Evolutionary conservation across 2,329 filamentous ascomycete genomes (phyloP).

Genomic region (Fusarium mangiferae): DNA sequence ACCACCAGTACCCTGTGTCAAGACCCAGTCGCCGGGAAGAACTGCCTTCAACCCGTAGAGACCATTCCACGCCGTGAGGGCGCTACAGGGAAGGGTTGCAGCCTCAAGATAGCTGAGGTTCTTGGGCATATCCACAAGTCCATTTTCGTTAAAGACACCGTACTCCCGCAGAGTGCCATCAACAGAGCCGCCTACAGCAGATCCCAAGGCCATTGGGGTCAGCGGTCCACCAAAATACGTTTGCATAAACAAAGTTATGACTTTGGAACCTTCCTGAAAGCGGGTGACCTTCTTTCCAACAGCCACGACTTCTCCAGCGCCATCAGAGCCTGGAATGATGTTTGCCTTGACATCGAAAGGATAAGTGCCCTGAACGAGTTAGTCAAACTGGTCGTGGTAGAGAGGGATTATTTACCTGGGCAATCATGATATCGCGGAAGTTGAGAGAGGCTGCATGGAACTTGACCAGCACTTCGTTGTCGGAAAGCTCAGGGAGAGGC

Average conservation of each 20-base stretch:
- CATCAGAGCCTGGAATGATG: background rate
- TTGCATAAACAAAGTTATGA: background rate
- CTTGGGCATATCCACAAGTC: background rate
- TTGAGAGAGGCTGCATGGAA: background rate
- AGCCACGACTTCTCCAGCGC: background rate
- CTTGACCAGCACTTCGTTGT: background rate
- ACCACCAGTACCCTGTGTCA: background rate
- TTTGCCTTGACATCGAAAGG: background rate
- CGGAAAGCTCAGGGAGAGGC: background rate
- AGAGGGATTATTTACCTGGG: rapidly evolving
- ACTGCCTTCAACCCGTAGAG: background rate
- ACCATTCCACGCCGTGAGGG: background rate
- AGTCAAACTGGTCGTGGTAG: background rate
- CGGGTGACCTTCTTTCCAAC: background rate
- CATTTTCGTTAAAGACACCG: background rate
- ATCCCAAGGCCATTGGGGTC: background rate
- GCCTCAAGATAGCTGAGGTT: background rate
- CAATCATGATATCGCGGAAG: background rate
- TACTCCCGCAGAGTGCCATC: background rate
- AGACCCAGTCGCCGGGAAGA: background rate
- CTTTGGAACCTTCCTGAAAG: rapidly evolving
- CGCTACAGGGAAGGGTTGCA: rapidly evolving
- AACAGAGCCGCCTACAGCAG: background rate
- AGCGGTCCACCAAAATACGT: background rate
- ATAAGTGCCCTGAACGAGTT: background rate